Percentiles rank a stretch among this genome's conserved stretches.
These are phyloP conservation scores for Ceratobasidium sp. DNA, from an alignment of 1,284 basidiomycete species.

Conservation along the genomic window DNA sequence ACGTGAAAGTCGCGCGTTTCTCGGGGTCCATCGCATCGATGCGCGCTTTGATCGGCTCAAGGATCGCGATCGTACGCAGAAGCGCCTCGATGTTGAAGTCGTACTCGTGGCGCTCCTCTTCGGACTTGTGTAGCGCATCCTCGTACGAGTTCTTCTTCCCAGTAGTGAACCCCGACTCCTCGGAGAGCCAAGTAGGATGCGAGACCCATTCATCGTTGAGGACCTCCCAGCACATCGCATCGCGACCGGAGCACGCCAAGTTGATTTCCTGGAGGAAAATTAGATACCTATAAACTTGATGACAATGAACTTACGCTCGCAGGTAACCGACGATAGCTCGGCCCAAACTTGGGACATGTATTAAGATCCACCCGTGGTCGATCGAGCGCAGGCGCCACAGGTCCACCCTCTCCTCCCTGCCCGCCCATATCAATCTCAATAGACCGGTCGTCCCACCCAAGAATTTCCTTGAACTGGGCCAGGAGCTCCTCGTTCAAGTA, in stretches of 20 bases:
- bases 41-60: slow-evolving; percentile 90
- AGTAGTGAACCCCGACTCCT: slow-evolving; percentile 92
- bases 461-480: slow-evolving; percentile 86
- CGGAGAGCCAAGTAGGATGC: slow-evolving; percentile 97
- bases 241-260: slow-evolving; percentile 93
- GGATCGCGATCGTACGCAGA: slow-evolving; percentile 88
- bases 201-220: slow-evolving; percentile 98
- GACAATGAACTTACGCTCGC: slow-evolving; percentile 76
- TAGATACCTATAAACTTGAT: slow-evolving; percentile 23
- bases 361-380: slow-evolving; percentile 65
- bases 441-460: slow-evolving; percentile 77
- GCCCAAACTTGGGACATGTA: slow-evolving; percentile 69
- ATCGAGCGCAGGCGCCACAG: slow-evolving; percentile 74
- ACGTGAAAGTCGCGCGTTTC: slow-evolving; percentile 85
- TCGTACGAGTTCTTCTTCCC: slow-evolving; percentile 99
- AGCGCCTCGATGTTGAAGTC: slow-evolving; percentile 97
- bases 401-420: slow-evolving; percentile 78
- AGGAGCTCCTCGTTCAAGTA: slow-evolving; percentile 88
- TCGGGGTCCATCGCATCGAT: slow-evolving; percentile 92
- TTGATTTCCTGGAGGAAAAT: slow-evolving; percentile 76
- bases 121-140: slow-evolving; percentile 94
- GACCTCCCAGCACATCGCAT: slow-evolving; percentile 95
- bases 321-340: slow-evolving; percentile 93
- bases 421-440: slow-evolving; percentile 56
- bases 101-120: slow-evolving; percentile 99